Evolutionary conservation across 768 basidiomycete species (phyloP).

Genomic region (Strobilomyces dryophilus): DNA sequence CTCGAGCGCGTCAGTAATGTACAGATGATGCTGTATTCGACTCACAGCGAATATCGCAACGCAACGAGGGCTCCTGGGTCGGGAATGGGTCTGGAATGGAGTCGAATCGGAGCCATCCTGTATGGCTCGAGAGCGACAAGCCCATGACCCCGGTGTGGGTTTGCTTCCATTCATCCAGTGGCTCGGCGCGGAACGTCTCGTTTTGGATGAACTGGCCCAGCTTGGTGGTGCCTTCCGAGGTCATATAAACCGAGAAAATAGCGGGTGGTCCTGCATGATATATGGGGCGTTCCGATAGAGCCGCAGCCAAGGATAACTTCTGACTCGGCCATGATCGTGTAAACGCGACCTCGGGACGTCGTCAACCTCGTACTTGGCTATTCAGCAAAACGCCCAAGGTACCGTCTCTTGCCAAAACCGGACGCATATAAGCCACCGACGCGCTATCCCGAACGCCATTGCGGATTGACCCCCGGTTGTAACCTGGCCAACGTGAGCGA

Average conservation of each 20-base stretch:
- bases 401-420: background rate
- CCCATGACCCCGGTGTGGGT: background rate
- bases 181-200: background rate
- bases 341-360: background rate
- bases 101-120: background rate
- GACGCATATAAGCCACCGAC: background rate
- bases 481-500: background rate
- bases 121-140: background rate
- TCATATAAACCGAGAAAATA: background rate
- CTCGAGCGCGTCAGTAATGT: background rate
- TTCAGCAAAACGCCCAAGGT: background rate
- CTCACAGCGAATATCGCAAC: background rate
- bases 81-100: background rate
- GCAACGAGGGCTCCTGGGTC: background rate
- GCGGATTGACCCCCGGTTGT: background rate
- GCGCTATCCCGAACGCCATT: background rate
- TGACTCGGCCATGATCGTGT: background rate
- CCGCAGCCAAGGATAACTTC: background rate
- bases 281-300: background rate
- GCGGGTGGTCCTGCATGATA: background rate
- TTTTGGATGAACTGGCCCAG: background rate
- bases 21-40: background rate
- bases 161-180: background rate
- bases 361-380: background rate
- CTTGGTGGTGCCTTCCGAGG: background rate